A percentile compares a stretch with the other conserved stretches of the same genome.
These are phyloP conservation scores for Gnomoniopsis smithogilvyi DNA, from an alignment of 2,329 filamentous ascomycete species.

Conservation along the genomic window DNA sequence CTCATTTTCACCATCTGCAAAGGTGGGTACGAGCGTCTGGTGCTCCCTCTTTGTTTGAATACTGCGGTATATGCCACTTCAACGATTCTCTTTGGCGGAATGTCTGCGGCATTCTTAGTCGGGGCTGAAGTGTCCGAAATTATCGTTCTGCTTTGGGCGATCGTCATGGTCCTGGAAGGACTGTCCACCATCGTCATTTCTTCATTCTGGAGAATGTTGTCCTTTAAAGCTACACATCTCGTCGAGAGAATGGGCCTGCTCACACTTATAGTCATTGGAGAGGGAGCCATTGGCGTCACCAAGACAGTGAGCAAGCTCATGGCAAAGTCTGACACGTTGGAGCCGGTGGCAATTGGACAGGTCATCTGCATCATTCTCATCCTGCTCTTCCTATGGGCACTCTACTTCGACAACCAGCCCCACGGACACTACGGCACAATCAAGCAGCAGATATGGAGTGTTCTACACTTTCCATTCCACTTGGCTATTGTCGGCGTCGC, in stretches of 20 bases:
- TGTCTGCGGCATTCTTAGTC: not conserved
- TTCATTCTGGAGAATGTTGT: not conserved
- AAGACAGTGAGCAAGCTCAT: not conserved
- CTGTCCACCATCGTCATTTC: not conserved
- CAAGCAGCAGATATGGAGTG: not conserved
- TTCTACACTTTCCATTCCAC: not conserved
- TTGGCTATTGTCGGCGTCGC: not conserved
- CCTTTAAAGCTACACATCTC: not conserved
- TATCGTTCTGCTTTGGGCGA: not conserved
- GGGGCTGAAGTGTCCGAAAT: not conserved
- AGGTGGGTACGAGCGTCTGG: not conserved
- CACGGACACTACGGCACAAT: not conserved
- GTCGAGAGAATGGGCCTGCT: not conserved
- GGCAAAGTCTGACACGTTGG: not conserved
- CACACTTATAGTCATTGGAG: not conserved
- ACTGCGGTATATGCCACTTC: not conserved
- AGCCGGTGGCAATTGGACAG: not conserved
- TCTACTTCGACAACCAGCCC: not conserved
- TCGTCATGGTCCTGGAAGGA: not conserved
- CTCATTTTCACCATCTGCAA: not conserved
- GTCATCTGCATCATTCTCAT: not conserved
- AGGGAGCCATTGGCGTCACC: not conserved
- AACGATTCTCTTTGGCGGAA: not conserved
- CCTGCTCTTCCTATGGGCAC: not conserved
- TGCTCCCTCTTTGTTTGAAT: not conserved